Evolutionary conservation across 164 flowering plant species (phyloP).

Genomic region (Magnolia officinalis): DNA sequence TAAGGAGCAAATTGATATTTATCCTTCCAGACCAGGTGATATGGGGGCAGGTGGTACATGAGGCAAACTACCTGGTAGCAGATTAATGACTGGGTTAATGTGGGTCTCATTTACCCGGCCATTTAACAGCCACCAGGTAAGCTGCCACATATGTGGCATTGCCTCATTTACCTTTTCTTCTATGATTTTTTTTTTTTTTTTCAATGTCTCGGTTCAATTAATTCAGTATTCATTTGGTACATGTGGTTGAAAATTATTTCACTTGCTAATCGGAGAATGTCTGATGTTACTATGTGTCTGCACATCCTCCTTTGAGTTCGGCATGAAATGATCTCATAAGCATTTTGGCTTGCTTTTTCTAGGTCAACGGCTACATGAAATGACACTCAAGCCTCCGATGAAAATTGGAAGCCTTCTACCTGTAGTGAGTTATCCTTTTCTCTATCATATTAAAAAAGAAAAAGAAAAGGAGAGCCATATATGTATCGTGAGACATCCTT

Average conservation of each 20-base stretch:
- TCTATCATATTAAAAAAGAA: neutral
- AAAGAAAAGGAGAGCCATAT: no score
- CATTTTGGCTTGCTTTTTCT: neutral
- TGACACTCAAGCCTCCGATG: conserved; percentile 71
- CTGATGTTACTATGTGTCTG: neutral
- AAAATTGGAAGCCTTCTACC: conserved; percentile 50
- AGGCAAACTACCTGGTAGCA: neutral
- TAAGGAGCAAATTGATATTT: neutral
- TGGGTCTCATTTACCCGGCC: neutral
- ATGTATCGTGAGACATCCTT: neutral
- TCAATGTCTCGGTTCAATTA: neutral
- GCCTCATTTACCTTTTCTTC: neutral
- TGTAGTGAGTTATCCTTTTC: conserved; percentile 44
- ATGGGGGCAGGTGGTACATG: neutral
- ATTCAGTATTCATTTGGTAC: neutral
- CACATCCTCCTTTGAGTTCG: neutral
- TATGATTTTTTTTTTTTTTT: neutral
- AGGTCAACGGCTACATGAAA: conserved; percentile 94
- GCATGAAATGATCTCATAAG: neutral
- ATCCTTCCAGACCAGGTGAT: neutral
- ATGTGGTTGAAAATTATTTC: neutral
- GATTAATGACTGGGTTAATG: neutral
- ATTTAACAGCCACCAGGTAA: no score
- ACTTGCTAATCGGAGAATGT: neutral
- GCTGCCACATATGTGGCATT: no score